phyloP scores from a whole-genome alignment of 192 early-diverging fungal species.

The Mortierella alpina region DNA sequence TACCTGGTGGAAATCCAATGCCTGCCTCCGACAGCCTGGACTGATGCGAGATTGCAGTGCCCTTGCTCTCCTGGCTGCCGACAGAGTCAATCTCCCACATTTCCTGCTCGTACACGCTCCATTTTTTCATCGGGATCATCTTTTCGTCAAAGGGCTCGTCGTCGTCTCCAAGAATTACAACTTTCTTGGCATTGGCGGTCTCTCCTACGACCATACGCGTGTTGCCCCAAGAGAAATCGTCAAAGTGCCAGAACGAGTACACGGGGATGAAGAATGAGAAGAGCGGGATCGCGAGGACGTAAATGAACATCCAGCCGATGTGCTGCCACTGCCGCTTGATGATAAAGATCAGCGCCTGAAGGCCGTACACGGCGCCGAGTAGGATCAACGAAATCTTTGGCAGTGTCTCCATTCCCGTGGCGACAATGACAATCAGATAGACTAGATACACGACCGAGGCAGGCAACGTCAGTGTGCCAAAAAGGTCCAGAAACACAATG shows the following conservation, averaged over 20 bases:
- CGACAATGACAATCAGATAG: slow-evolving; percentile 80
- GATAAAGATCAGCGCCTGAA: slow-evolving; percentile 80
- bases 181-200: slow-evolving; percentile 68
- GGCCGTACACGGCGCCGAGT: slow-evolving; percentile 86
- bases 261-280: slow-evolving; percentile 93
- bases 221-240: slow-evolving; percentile 99
- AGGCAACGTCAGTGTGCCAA: slow-evolving; percentile 82
- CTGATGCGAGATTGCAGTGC: slow-evolving; percentile 51
- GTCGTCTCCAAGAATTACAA: slow-evolving; percentile 72
- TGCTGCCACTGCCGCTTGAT: slow-evolving; percentile 77
- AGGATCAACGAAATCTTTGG: slow-evolving; percentile 85
- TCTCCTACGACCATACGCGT: slow-evolving; percentile 87
- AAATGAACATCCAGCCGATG: slow-evolving; percentile 87
- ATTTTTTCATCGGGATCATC: slow-evolving; percentile 86
- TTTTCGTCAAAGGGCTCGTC: slow-evolving; percentile 90
- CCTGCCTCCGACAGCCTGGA: slow-evolving; percentile 45
- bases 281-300: slow-evolving; percentile 91
- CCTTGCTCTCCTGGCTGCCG: slow-evolving; percentile 62
- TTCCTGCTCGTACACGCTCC: slow-evolving; percentile 89
- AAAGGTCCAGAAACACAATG: slow-evolving; percentile 92
- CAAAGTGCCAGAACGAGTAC: slow-evolving; percentile 99
- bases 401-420: slow-evolving; percentile 70
- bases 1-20: background rate
- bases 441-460: slow-evolving; percentile 85
- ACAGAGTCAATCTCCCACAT: slow-evolving; percentile 73